phyloP scores from a whole-genome alignment of 495 filamentous ascomycete genomes.

The Lepidopterella palustris region DNA sequence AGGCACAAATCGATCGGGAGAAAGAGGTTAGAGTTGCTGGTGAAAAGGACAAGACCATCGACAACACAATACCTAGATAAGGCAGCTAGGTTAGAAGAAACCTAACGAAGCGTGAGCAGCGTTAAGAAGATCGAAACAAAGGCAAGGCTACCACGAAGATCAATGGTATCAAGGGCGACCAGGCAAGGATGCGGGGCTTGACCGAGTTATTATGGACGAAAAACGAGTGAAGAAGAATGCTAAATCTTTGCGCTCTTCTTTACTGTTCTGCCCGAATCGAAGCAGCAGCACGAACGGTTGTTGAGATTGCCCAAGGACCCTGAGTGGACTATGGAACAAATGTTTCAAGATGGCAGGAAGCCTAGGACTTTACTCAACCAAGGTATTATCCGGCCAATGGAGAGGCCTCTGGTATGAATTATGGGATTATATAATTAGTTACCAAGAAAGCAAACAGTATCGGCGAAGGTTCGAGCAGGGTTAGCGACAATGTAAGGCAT shows the following conservation, averaged over 20 bases:
- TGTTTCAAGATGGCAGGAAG: constrained; percentile 83
- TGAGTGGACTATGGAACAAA: constrained; percentile 91
- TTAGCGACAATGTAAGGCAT: no score
- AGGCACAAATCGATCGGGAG: constrained; percentile 71
- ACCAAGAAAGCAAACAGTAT: no score
- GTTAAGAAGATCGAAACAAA: constrained; percentile 53
- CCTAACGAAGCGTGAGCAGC: constrained; percentile 54
- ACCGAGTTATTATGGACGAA: constrained; percentile 86
- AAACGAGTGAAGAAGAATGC: constrained; percentile 87
- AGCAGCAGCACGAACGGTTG: constrained; percentile 83
- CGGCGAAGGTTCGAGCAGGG: no score
- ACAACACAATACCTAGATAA: constrained; percentile 88
- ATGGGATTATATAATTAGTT: no score
- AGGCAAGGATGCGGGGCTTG: constrained; percentile 75
- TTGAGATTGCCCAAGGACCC: constrained; percentile 82
- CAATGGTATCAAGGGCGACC: constrained; percentile 66
- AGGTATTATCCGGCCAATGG: constrained; percentile 84
- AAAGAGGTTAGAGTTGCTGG: constrained; percentile 66
- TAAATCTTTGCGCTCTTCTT: constrained; percentile 72
- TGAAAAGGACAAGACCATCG: constrained; percentile 78
- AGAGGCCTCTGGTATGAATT: constrained; percentile 58
- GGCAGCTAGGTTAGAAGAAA: constrained; percentile 83
- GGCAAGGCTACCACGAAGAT: constrained; percentile 56
- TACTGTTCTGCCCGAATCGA: constrained; percentile 83
- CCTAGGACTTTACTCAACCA: constrained; percentile 88